These are phyloP conservation scores for Populus hybrid DNA, from an alignment of 441 rosid genomes.

Conservation along the genomic window DNA sequence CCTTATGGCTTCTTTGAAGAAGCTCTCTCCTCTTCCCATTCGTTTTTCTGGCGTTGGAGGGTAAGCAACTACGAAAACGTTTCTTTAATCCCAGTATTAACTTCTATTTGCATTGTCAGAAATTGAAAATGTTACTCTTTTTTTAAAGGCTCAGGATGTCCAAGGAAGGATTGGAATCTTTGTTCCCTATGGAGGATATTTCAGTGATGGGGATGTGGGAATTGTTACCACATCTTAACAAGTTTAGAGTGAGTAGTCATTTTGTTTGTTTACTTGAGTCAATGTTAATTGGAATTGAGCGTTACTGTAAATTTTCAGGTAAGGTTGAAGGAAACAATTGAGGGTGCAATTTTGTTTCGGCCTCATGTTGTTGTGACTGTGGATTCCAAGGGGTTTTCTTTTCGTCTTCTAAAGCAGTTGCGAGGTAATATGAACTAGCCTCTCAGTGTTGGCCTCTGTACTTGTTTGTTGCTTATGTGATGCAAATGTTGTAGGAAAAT, in stretches of 20 bases:
- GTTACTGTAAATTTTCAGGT: conserved; percentile 34
- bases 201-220: conserved; percentile 95
- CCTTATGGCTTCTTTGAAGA: conserved; percentile 75
- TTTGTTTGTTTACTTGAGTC: neutral
- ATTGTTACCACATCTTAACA: conserved; percentile 70
- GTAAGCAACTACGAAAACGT: conserved; percentile 30
- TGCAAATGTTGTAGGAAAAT: conserved; percentile 40
- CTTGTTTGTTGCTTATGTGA: conserved; percentile 23
- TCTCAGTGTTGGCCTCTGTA: conserved; percentile 14
- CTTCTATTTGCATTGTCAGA: neutral
- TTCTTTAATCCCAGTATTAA: too few species aligned
- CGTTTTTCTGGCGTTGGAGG: conserved; percentile 91
- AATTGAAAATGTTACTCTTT: neutral
- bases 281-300: neutral
- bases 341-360: conserved; percentile 59
- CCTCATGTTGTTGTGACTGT: conserved; percentile 89
- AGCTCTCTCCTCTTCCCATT: conserved; percentile 59
- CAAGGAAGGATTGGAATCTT: conserved; percentile 58
- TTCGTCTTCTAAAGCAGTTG: conserved; percentile 74
- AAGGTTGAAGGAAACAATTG: conserved; percentile 62
- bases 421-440: conserved; percentile 43
- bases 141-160: conserved; percentile 61
- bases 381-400: conserved; percentile 92
- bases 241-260: conserved; percentile 57
- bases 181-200: conserved; percentile 86